Percentiles rank a stretch among this genome's conserved stretches.
Evolutionary conservation across 2,329 filamentous ascomycete genomes (phyloP).

Genomic region (Cytospora chrysosperma): DNA sequence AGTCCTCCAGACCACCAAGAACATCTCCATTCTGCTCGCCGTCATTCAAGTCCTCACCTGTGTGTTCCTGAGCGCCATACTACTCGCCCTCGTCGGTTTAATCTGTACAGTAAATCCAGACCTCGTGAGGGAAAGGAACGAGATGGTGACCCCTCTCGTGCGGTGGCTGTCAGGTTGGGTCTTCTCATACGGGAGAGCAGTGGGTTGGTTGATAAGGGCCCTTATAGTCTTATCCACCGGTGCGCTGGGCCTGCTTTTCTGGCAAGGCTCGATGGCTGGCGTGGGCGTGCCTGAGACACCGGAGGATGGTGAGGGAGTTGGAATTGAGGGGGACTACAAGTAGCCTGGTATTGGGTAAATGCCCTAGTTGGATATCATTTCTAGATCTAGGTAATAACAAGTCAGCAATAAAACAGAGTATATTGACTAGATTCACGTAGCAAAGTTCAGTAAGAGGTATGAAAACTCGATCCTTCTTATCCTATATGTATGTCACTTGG

Average conservation of each 20-base stretch:
- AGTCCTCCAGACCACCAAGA: constrained; percentile 24
- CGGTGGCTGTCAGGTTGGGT: constrained; percentile 22
- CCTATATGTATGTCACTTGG: too few species aligned
- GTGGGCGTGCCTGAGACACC: constrained; percentile 14
- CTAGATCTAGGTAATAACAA: too few species aligned
- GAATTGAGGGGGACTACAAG: background rate
- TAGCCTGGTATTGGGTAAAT: too few species aligned
- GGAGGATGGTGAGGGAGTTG: constrained; percentile 1
- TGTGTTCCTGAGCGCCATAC: constrained; percentile 15
- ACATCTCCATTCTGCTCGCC: constrained; percentile 24
- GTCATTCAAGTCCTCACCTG: constrained; percentile 22
- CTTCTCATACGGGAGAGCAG: constrained; percentile 14
- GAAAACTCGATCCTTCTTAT: too few species aligned
- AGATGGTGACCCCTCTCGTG: constrained; percentile 20
- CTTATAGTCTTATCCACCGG: constrained; percentile 6
- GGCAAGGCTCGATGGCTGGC: constrained; percentile 16
- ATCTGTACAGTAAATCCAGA: constrained; percentile 20
- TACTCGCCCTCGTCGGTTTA: constrained; percentile 18
- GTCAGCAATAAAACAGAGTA: too few species aligned
- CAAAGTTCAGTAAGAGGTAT: too few species aligned
- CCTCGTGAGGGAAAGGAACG: constrained; percentile 11
- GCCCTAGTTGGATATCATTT: too few species aligned
- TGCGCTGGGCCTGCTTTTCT: constrained; percentile 16
- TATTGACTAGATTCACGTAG: too few species aligned
- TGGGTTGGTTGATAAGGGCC: constrained; percentile 12